Conservation (phyloP, 1,139 yeast species). For the Saccharomyces hybrid region DNA sequence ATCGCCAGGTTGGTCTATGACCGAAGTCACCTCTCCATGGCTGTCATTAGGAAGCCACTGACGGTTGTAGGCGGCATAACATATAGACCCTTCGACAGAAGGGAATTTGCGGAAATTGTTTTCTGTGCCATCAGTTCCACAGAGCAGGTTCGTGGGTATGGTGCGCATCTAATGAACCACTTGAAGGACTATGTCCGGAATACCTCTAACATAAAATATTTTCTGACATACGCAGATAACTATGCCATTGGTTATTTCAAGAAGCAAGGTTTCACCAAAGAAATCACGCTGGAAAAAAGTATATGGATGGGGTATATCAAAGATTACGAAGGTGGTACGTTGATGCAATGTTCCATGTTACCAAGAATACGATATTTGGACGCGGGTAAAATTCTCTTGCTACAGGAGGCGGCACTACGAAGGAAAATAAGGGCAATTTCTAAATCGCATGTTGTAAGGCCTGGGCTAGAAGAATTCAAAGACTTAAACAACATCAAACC, state of each 20-base stretch:
- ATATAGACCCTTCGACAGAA: slow-evolving; percentile 81
- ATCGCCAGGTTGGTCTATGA: slow-evolving; percentile 92
- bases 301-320: slow-evolving; percentile 98
- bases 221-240: slow-evolving; percentile 94
- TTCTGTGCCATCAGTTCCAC: slow-evolving; percentile 96
- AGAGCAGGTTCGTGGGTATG: slow-evolving; percentile 96
- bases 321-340: slow-evolving; percentile 97
- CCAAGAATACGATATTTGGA: slow-evolving; percentile 85
- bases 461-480: slow-evolving; percentile 72
- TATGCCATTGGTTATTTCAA: slow-evolving; percentile 98
- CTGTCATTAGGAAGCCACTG: slow-evolving; percentile 85
- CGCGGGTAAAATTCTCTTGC: slow-evolving; percentile 70
- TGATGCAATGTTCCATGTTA: slow-evolving; percentile 94
- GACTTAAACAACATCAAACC: slow-evolving; percentile 44
- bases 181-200: slow-evolving; percentile 89
- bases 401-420: slow-evolving; percentile 88
- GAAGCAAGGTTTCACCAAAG: slow-evolving; percentile 96
- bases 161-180: slow-evolving; percentile 98
- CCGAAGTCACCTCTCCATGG: slow-evolving; percentile 88
- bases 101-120: slow-evolving; percentile 95
- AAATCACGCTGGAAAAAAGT: slow-evolving; percentile 73
- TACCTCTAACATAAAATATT: slow-evolving; percentile 79
- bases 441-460: slow-evolving; percentile 68
- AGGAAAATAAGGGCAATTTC: slow-evolving; percentile 76
- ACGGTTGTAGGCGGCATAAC: slow-evolving; percentile 98